A percentile compares a stretch with the other conserved stretches of the same genome.
phyloP scores from a whole-genome alignment of 345 rosid genomes.

The Bruguiera parviflora region DNA sequence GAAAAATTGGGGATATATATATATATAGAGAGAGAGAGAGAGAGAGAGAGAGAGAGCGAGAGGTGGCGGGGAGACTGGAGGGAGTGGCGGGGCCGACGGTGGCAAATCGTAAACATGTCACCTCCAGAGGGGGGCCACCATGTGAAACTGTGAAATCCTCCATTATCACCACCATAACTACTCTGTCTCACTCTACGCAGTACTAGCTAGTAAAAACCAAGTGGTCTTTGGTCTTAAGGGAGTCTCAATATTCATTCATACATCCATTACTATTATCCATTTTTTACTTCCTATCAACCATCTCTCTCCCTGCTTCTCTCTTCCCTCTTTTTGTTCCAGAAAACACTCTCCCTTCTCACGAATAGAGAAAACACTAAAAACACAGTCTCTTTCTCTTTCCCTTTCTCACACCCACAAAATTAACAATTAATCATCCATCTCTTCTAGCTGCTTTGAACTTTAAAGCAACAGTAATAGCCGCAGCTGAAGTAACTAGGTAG shows the following conservation, averaged over 20 bases:
- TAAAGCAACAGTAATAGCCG: background rate
- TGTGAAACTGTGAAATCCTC: slow-evolving; percentile 12
- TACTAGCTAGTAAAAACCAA: background rate
- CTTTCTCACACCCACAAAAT: slow-evolving; percentile 6
- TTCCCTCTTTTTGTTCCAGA: background rate
- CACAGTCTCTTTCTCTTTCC: slow-evolving; percentile 6
- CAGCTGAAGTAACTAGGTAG: background rate
- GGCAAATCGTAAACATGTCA: slow-evolving; percentile 19
- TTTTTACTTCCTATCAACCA: slow-evolving; percentile 24
- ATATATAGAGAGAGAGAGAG: too few relatives aligned
- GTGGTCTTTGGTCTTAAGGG: background rate
- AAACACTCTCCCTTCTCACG: slow-evolving; percentile 13
- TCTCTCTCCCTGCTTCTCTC: background rate
- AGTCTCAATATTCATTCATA: background rate
- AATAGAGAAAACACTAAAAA: slow-evolving; percentile 11
- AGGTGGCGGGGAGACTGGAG: slow-evolving; percentile 27
- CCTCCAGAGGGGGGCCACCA: slow-evolving; percentile 21
- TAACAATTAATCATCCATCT: background rate
- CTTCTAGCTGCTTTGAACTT: background rate
- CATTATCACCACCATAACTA: background rate
- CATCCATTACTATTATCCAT: slow-evolving; percentile 10
- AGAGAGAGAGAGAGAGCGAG: background rate
- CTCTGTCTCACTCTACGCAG: background rate
- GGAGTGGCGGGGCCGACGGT: slow-evolving; percentile 36
- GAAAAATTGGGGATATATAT: background rate